A percentile compares a stretch with the other conserved stretches of the same genome.
Conservation (phyloP, 139 green algal species). For the Protoeuglena noctilucae region DNA sequence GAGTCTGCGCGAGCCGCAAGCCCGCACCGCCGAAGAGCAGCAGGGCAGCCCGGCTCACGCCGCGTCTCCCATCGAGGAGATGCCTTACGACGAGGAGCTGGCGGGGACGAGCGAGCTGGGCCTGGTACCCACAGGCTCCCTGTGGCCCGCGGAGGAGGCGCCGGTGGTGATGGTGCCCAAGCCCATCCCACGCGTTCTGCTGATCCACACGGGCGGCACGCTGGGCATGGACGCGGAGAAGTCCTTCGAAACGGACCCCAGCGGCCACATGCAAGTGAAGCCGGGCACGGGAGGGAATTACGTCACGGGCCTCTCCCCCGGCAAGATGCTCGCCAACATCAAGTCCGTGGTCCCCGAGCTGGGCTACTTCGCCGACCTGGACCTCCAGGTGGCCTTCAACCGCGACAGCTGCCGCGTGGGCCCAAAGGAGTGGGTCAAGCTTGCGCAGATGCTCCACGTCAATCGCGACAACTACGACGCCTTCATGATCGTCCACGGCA, state of each 20-base stretch:
- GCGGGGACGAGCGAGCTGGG: too few relatives aligned
- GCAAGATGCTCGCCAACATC: conserved; percentile 25
- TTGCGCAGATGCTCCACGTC: conserved; percentile 43
- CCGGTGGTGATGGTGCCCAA: conserved; percentile 30
- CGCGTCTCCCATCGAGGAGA: too few relatives aligned
- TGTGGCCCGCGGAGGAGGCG: conserved; percentile 1
- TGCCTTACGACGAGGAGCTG: too few relatives aligned
- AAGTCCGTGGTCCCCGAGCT: conserved; percentile 66
- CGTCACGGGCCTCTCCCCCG: conserved; percentile 9
- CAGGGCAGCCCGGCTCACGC: too few relatives aligned
- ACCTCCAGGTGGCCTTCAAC: conserved; percentile 46
- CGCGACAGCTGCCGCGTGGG: conserved; percentile 43
- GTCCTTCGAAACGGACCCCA: conserved; percentile 19
- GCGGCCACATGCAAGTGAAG: conserved; percentile 23
- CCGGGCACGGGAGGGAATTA: conserved; percentile 42
- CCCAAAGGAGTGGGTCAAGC: conserved; percentile 47
- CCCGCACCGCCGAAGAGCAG: too few relatives aligned
- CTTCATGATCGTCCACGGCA: conserved; percentile 58
- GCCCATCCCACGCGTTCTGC: conserved; percentile 51
- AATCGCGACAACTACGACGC: conserved; percentile 30
- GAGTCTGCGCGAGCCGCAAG: too few relatives aligned
- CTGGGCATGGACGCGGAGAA: conserved; percentile 55
- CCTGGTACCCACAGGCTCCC: too few relatives aligned
- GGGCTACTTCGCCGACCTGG: conserved; percentile 48
- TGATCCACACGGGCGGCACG: conserved; percentile 71